Base-by-base conservation (phyloP, 768 basidiomycete genomes). In the Tricholomella constricta region DNA sequence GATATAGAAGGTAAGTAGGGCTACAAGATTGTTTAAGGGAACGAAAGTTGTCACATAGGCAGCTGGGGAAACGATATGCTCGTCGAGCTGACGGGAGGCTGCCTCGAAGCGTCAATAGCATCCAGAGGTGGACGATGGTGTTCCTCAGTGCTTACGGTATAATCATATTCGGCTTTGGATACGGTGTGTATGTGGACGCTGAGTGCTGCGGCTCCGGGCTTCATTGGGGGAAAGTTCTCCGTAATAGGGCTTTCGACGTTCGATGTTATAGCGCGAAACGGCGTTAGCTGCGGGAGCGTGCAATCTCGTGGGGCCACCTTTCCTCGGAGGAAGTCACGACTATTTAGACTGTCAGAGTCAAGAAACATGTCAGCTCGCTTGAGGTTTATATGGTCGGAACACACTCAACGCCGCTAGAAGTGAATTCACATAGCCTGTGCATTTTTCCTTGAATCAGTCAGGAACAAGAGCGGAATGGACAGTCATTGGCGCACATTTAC, bases 401-500 rank as follows among this genome's bases (percentile, higher is more conserved):
- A 22, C 35, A 69, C 68, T 69, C 66, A 67, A 80, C 79, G 78
- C 72, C 37, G 78, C 78, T n/a, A 82, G 64, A 23, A 78, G 61
- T 1, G 78, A 80, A 56, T 80, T 82, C 19, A 80, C 78, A 55
- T 82, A 79, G 56, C 76, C 79, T 80, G 40, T 22, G 42, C 45
- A 10, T 40, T 22, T 40, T 22, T 22, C 46, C 10, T 37, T 35
- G 19, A 35, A 35, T 9, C 17, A n/a, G 19, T 45, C 29, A 45
- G n/a, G 15, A 47, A 22, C 23, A 40, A 31, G 10, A 27, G 36
- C 46, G 49, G 48, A 37, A 17, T 45, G 42, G n/a, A 20, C 38
- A 41, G 46, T 10, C 11, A 42, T 32, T 19, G 17, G 57, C 76
- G 54, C 50, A 79, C 80, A 79, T 72, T 79, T 82, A 25, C 77